These are phyloP conservation scores for Corylus americana DNA, from an alignment of 306 rosid genomes.

Conservation along the genomic window DNA sequence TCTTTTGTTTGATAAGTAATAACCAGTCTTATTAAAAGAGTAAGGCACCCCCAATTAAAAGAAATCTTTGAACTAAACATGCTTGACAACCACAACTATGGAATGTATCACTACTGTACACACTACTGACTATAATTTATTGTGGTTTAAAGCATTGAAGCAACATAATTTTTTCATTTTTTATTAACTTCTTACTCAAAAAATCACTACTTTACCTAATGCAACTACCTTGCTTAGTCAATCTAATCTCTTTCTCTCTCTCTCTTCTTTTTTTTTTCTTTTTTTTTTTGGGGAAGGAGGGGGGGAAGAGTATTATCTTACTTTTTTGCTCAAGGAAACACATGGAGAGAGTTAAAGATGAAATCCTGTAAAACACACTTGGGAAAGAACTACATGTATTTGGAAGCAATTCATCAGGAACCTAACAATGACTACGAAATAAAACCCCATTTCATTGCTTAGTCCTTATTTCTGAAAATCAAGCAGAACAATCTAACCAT, in stretches of 20 bases:
- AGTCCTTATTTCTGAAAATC: conserved; percentile 17
- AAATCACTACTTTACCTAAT: conserved; percentile 7
- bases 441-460: conserved; percentile 17
- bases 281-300: not conserved
- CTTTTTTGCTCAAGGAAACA: not conserved
- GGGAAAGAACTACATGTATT: not conserved
- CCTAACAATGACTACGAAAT: conserved; percentile 13
- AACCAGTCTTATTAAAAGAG: no score
- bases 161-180: not conserved
- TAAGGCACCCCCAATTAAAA: not conserved
- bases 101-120: not conserved
- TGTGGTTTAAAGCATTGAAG: not conserved
- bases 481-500: conserved; percentile 20
- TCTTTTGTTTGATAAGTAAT: not conserved
- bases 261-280: not conserved
- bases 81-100: not conserved
- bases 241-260: no score
- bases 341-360: conserved; percentile 23
- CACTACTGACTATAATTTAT: not conserved
- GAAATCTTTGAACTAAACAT: not conserved
- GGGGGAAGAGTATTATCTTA: not conserved
- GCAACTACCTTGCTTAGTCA: not conserved
- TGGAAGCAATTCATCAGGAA: conserved; percentile 3
- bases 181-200: conserved; percentile 9
- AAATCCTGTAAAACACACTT: conserved; percentile 20